Percentiles rank a stretch among this genome's conserved stretches.
Evolutionary conservation across 495 filamentous ascomycete genomes (phyloP).

Genomic region (Hyaloscypha bicolor): DNA sequence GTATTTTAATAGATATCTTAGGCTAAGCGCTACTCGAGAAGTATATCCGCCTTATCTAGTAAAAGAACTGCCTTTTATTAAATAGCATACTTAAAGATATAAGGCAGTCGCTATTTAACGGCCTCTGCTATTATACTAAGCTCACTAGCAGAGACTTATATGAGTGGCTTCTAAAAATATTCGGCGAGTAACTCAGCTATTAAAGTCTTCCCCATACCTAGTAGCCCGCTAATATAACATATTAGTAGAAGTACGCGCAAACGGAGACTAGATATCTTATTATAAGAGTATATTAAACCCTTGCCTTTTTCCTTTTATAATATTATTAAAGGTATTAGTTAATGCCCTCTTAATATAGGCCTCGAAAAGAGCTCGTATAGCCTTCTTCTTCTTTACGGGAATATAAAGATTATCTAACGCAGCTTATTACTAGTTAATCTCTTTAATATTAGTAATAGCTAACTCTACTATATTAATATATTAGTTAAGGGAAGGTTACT

Average conservation of each 20-base stretch:
- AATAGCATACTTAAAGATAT: too few relatives aligned
- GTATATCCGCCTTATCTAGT: too few relatives aligned
- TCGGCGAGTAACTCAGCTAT: conserved; percentile 10
- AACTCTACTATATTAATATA: too few relatives aligned
- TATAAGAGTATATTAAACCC: conserved; percentile 22
- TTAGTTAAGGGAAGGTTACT: too few relatives aligned
- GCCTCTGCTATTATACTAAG: too few relatives aligned
- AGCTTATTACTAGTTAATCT: conserved; percentile 30
- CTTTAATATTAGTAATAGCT: too few relatives aligned
- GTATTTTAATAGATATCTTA: too few relatives aligned
- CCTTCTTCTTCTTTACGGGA: conserved; percentile 29
- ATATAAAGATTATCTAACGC: conserved; percentile 32
- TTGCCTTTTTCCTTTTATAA: conserved; percentile 12
- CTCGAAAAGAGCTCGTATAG: conserved; percentile 32
- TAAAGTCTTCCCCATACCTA: too few relatives aligned
- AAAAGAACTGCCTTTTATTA: too few relatives aligned
- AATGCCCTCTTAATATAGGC: conserved; percentile 14
- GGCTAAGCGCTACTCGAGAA: too few relatives aligned
- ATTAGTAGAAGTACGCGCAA: conserved; percentile 5
- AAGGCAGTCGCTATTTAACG: too few relatives aligned
- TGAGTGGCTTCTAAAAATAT: conserved; percentile 7
- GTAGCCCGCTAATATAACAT: conserved; percentile 15
- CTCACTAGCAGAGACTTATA: too few relatives aligned
- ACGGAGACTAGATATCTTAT: conserved; percentile 2
- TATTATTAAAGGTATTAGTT: conserved; percentile 13